Evolutionary conservation across 148 eudicot genomes (phyloP), one percentile per base, ranked within the genome.

Genomic region (Amaranthus cruentus): DNA sequence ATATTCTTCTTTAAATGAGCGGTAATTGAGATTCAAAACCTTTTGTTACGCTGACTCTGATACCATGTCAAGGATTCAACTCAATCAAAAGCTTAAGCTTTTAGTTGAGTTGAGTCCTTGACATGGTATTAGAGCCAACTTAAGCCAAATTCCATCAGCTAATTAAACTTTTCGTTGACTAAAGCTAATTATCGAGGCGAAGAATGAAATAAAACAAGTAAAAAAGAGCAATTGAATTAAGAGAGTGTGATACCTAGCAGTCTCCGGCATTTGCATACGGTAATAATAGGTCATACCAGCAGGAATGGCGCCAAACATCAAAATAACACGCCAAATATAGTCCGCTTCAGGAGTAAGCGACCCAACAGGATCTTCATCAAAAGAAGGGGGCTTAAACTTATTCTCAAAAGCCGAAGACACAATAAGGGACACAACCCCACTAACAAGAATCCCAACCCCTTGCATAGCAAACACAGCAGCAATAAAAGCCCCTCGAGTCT

Each of bases 391-490:
- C 53, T 80, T 72, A 55, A 66, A 80, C 63, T 44, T 48, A 14
- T 2, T 55, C 53, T 80, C 76, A 46, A 88, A 90, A 0, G 76
- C 83, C 0, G 87, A 18, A 0, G 92, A 81, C 1, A 85, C 75
- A 2, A 87, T 67, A 1, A 88, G 77, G 1, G 90, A 83, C 10
- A 88, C 81, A 8, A 90, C 70, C 38, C 96, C 96, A 59, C 92
- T 82, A 0, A 80, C 70, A 6, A 91, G 54, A 28, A 88, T 88
- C 6, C 96, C 96, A 42, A 87, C 75, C 5, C 96, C 90, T 54
- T 90, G 96, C 96, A 90, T 90, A 4, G 96, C 92, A 55, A 88
- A 90, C 2, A 90, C 96, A 0, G 96, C 92, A 0, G 92, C 90
- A 6, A 90, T 85, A 48, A 90, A 90, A 0, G 90, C 85, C 0